phyloP scores from a whole-genome alignment of 177 flowering plant species.

The Telopea speciosissima region DNA sequence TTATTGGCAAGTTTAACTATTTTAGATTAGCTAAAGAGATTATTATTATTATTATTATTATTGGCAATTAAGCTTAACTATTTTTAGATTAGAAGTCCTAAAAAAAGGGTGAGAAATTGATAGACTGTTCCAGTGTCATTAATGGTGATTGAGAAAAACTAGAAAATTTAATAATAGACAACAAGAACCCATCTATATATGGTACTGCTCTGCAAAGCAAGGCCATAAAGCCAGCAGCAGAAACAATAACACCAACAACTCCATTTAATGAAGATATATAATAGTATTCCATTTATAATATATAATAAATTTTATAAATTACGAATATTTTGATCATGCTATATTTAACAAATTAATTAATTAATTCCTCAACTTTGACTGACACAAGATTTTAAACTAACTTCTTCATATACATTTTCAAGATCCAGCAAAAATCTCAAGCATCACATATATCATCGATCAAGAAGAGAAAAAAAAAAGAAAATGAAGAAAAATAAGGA shows the following conservation, averaged over 20 bases:
- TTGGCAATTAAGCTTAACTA: too few species aligned
- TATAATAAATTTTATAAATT: too few species aligned
- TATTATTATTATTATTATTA: too few species aligned
- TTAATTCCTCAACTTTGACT: neutral
- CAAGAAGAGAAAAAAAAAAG: neutral
- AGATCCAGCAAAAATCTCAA: conserved; percentile 2
- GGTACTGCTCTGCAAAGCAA: neutral
- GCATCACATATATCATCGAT: conserved; percentile 5
- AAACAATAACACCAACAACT: too few species aligned
- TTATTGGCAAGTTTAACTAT: too few species aligned
- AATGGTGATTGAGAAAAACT: neutral
- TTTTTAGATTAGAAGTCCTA: too few species aligned
- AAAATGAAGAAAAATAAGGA: neutral
- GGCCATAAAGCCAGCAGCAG: neutral
- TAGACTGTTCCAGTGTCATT: neutral
- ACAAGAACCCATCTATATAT: neutral
- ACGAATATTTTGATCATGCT: neutral
- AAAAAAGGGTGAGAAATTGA: too few species aligned
- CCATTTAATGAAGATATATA: neutral
- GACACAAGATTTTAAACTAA: neutral
- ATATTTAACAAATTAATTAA: conserved; percentile 3
- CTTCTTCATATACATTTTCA: conserved; percentile 1
- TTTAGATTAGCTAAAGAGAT: too few species aligned
- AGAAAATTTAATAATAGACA: neutral
- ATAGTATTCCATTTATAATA: too few species aligned